Percentiles rank a stretch among this genome's conserved stretches.
These are phyloP conservation scores for Yarrowia hollandica DNA, from an alignment of 805 yeast genomes.

Conservation along the genomic window DNA sequence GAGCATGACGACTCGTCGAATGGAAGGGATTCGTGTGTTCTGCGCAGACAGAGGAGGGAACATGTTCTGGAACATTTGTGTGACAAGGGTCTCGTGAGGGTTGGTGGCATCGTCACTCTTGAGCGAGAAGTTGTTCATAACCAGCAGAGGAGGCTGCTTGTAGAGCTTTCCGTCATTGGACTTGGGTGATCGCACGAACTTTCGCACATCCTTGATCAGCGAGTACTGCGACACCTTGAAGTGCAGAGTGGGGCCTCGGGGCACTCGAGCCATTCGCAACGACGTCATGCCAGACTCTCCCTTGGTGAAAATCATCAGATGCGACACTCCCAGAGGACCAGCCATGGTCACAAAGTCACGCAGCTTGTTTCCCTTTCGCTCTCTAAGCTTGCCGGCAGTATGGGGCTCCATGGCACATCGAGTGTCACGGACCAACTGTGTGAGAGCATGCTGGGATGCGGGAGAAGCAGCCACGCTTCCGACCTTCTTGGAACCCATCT, in stretches of 20 bases:
- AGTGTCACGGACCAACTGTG: conserved; percentile 83
- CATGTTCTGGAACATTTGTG: conserved; percentile 91
- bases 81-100: conserved; percentile 71
- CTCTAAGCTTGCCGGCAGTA: conserved; percentile 85
- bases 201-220: conserved; percentile 74
- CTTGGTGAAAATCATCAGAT: conserved; percentile 83
- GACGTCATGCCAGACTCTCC: conserved; percentile 77
- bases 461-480: conserved; percentile 43
- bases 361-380: conserved; percentile 80
- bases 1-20: conserved; percentile 81
- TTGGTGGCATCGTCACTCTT: conserved; percentile 56
- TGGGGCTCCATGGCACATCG: conserved; percentile 94
- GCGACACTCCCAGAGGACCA: conserved; percentile 92
- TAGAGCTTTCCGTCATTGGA: conserved; percentile 59
- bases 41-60: conserved; percentile 94
- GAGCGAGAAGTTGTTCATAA: conserved; percentile 81
- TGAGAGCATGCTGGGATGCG: conserved; percentile 63
- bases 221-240: conserved; percentile 78
- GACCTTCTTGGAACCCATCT: conserved; percentile 66
- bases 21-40: conserved; percentile 65
- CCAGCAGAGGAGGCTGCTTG: conserved; percentile 81
- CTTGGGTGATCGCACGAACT: conserved; percentile 72
- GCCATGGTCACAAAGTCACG: conserved; percentile 98
- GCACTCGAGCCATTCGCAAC: conserved; percentile 79
- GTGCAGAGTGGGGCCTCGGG: conserved; percentile 91